Percentiles rank a stretch among this genome's conserved stretches.
Evolutionary conservation across 2,329 filamentous ascomycete genomes (phyloP).

Genomic region (Fusarium sp.): DNA sequence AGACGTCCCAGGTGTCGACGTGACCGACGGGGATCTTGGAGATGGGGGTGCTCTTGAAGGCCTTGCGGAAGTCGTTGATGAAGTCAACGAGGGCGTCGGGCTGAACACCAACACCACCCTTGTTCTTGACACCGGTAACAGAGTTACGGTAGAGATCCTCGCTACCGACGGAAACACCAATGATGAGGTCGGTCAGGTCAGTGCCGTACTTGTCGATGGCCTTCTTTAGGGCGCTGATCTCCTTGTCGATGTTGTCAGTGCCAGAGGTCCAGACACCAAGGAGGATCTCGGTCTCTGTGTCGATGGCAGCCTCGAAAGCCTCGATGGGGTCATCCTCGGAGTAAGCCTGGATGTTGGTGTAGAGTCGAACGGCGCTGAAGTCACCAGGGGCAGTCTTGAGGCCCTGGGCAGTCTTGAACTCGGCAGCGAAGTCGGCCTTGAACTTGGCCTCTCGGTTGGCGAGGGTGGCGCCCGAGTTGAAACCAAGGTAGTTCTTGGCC

Average conservation of each 20-base stretch:
- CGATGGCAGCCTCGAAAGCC: slow-evolving; percentile 80
- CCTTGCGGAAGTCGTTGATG: slow-evolving; percentile 73
- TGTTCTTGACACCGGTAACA: slow-evolving; percentile 72
- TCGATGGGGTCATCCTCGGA: slow-evolving; percentile 81
- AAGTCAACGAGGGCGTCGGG: slow-evolving; percentile 73
- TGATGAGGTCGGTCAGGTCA: slow-evolving; percentile 68
- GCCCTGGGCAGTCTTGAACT: slow-evolving; percentile 59
- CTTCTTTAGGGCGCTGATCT: slow-evolving; percentile 70
- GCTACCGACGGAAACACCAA: slow-evolving; percentile 74
- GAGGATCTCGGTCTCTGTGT: slow-evolving; percentile 71
- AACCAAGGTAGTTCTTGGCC: slow-evolving; percentile 65
- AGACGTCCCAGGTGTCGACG: slow-evolving; percentile 77
- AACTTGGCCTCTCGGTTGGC: slow-evolving; percentile 65
- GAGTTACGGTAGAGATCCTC: slow-evolving; percentile 76
- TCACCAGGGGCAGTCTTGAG: slow-evolving; percentile 60
- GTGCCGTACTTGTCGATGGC: slow-evolving; percentile 67
- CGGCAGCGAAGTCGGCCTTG: slow-evolving; percentile 62
- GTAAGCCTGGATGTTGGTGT: slow-evolving; percentile 76
- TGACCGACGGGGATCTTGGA: slow-evolving; percentile 70
- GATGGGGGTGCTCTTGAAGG: slow-evolving; percentile 63
- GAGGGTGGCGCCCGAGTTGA: slow-evolving; percentile 65
- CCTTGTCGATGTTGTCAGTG: slow-evolving; percentile 66
- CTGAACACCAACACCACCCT: slow-evolving; percentile 70
- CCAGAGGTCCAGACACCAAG: slow-evolving; percentile 75
- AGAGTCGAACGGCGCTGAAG: slow-evolving; percentile 72